Evolutionary conservation across 805 yeast species (phyloP).

Genomic region (Cyberlindnera maritima): DNA sequence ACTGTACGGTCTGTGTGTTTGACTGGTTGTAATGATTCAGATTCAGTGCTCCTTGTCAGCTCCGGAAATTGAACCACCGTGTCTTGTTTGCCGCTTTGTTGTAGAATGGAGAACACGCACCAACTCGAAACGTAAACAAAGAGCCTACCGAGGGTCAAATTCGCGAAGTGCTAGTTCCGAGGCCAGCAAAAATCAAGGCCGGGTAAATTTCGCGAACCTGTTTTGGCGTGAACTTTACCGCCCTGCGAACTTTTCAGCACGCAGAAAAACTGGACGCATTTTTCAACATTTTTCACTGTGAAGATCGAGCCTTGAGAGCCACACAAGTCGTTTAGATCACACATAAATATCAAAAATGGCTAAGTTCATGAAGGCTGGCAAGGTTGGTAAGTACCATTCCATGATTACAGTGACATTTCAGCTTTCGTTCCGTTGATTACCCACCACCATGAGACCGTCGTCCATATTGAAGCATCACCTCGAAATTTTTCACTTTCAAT

Average conservation of each 20-base stretch:
- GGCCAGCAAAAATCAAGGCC: not conserved
- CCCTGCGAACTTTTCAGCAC: constrained; percentile 25
- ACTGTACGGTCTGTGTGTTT: too few species aligned
- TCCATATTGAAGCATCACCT: not conserved
- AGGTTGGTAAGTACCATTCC: constrained; percentile 67
- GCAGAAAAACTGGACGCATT: constrained; percentile 24
- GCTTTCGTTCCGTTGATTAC: not conserved
- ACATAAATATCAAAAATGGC: constrained; percentile 59
- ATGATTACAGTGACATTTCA: not conserved
- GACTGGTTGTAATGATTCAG: too few species aligned
- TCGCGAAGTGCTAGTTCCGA: not conserved
- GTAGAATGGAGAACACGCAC: not conserved
- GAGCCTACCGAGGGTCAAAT: not conserved
- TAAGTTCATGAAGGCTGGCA: constrained; percentile 98
- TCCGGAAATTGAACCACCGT: too few species aligned
- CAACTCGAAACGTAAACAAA: constrained; percentile 3
- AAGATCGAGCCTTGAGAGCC: constrained; percentile 8
- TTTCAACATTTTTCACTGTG: constrained; percentile 23
- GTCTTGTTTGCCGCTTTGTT: not conserved
- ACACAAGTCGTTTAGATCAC: not conserved
- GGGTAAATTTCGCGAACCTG: not conserved
- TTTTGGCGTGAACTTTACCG: constrained; percentile 17
- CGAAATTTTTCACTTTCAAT: constrained; percentile 3
- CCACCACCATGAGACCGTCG: too few species aligned
- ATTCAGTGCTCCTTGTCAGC: not conserved